A percentile compares a stretch with the other conserved stretches of the same genome.
phyloP scores from a whole-genome alignment of 2,329 filamentous ascomycete species.

The Podosphaera xanthii region DNA sequence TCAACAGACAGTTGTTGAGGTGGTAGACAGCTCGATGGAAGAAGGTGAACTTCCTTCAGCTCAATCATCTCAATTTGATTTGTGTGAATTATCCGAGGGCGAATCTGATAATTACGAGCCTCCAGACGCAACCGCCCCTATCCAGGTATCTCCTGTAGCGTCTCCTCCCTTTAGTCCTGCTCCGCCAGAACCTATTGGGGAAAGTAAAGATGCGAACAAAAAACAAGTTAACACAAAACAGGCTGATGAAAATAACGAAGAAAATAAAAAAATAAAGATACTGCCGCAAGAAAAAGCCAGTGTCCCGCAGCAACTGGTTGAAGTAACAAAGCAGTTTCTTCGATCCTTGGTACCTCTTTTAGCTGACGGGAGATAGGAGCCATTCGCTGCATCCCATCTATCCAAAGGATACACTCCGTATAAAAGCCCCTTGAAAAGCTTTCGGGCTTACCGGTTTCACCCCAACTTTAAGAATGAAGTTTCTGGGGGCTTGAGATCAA shows the following conservation, averaged over 20 bases:
- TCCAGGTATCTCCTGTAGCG: conserved; percentile 6
- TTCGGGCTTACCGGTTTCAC: conserved; percentile 80
- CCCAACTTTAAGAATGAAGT: conserved; percentile 49
- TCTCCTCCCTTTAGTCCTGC: conserved; percentile 22
- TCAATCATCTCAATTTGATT: conserved; percentile 7
- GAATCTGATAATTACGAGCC: conserved; percentile 33
- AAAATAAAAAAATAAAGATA: conserved; percentile 6
- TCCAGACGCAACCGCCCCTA: conserved; percentile 20
- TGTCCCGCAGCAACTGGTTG: conserved; percentile 4
- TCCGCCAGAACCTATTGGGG: conserved; percentile 15
- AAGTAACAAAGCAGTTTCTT: conserved; percentile 10
- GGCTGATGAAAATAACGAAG: conserved; percentile 9
- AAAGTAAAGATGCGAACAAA: conserved; percentile 6
- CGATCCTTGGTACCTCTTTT: conserved; percentile 2
- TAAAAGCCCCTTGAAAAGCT: conserved; percentile 58
- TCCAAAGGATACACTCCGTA: conserved; percentile 36
- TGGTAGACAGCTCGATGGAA: conserved; percentile 2
- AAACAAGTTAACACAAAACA: conserved; percentile 9
- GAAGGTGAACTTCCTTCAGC: conserved; percentile 7
- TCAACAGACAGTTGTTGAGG: conserved; percentile 4
- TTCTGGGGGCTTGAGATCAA: conserved; percentile 56
- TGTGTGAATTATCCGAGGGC: conserved; percentile 4
- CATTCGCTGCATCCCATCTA: not conserved
- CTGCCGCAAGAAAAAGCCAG: conserved; percentile 5
- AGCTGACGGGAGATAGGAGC: conserved; percentile 7